Evolutionary conservation across 305 asterid species (phyloP).

Genomic region (Fraxinus paxiana): DNA sequence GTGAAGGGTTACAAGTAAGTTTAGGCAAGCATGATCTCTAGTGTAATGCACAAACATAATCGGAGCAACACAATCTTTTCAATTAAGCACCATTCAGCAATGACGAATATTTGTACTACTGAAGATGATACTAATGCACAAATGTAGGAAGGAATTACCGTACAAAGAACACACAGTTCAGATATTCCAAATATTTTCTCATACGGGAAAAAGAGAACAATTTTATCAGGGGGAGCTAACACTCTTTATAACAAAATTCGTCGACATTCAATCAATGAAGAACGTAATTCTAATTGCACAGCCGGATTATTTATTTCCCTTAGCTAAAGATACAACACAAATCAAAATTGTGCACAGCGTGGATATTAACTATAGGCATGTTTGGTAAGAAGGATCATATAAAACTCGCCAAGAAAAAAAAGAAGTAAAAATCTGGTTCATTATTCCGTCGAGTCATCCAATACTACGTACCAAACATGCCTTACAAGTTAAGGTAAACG

Average conservation of each 20-base stretch:
- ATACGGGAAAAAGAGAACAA: not conserved
- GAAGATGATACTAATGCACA: not conserved
- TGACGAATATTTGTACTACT: not conserved
- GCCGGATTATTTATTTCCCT: conserved; percentile 19
- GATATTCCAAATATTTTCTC: not conserved
- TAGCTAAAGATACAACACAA: conserved; percentile 12
- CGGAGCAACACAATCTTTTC: not conserved
- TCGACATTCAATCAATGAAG: not conserved
- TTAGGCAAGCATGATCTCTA: not conserved
- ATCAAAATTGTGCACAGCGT: conserved; percentile 28
- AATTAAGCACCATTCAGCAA: not conserved
- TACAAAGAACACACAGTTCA: not conserved
- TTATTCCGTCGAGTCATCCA: not conserved
- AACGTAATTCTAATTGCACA: not conserved
- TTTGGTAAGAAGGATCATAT: not conserved
- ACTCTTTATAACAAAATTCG: not conserved
- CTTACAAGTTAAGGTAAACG: conserved; percentile 45
- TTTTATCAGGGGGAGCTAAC: not conserved
- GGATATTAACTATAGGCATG: not conserved
- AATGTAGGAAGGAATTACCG: not conserved
- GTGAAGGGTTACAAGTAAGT: not conserved
- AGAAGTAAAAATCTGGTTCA: not conserved
- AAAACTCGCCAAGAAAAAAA: not conserved
- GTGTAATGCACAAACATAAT: not conserved
- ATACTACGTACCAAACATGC: not conserved